Percentiles rank a stretch among this genome's conserved stretches.
Conservation (phyloP, 1,139 yeast genomes). For the Magnusiomyces ingens region DNA sequence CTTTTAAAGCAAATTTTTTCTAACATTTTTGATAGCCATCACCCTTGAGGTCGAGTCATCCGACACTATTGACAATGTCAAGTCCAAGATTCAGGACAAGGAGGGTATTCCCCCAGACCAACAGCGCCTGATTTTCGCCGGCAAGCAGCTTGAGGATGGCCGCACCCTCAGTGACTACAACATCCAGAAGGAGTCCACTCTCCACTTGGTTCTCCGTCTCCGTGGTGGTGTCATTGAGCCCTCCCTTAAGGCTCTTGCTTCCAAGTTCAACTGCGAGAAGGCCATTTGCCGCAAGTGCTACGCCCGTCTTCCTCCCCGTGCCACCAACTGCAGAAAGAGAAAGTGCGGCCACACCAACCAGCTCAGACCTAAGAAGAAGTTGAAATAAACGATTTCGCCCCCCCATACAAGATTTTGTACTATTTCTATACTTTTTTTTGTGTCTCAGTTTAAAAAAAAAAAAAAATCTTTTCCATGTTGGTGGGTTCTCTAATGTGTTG, state of each 20-base stretch:
- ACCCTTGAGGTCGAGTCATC: slow-evolving; percentile 93
- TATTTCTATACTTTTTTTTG: neutral
- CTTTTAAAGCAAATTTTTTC: neutral
- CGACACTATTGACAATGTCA: slow-evolving; percentile 91
- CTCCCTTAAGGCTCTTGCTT: slow-evolving; percentile 97
- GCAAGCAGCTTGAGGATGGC: slow-evolving; percentile 92
- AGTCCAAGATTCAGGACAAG: slow-evolving; percentile 89
- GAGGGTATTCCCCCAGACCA: slow-evolving; percentile 95
- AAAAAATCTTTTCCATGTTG: neutral
- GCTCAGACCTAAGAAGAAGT: slow-evolving; percentile 99
- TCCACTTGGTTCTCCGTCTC: slow-evolving; percentile 79
- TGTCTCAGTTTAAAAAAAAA: neutral
- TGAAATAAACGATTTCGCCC: slow-evolving; percentile 61
- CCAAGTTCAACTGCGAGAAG: slow-evolving; percentile 99
- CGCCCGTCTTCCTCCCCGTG: slow-evolving; percentile 99
- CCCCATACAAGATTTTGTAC: slow-evolving; percentile 4
- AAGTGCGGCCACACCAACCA: slow-evolving; percentile 99
- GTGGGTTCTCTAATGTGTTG: neutral
- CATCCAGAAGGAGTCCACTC: slow-evolving; percentile 90
- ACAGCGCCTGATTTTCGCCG: slow-evolving; percentile 88
- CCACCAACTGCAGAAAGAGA: slow-evolving; percentile 99
- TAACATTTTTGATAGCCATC: slow-evolving; percentile 39
- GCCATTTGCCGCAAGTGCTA: slow-evolving; percentile 99
- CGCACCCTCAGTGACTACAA: slow-evolving; percentile 90
- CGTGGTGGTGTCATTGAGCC: slow-evolving; percentile 99